Evolutionary conservation across 495 filamentous ascomycete genomes (phyloP), one percentile per base, ranked within the genome.

Genomic region (Podospora didyma): DNA sequence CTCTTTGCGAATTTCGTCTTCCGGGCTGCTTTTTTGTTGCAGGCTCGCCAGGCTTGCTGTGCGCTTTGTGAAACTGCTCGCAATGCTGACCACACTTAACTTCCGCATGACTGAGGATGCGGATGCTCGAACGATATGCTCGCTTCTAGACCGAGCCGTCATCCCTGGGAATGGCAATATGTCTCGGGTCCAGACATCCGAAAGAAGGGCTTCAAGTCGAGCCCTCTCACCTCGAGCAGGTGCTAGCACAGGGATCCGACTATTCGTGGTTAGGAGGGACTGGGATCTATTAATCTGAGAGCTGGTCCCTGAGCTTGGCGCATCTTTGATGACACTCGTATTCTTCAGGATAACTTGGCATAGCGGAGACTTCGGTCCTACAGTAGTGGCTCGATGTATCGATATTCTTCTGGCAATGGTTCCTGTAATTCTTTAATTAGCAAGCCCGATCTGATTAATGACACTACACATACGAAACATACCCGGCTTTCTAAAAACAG

Each of bases 301-400:
- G 12, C 69, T 63, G n/a, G 71, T 63, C 24, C 73, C 34, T 49
- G 70, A 57, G 45, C 62, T 57, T 10, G 69, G 54, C 44, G 68
- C 69, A 48, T 84, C 82, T 56, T 87, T 86, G 22, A 84, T 78
- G 19, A 82, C 84, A 65, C 87, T 85, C 2, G 94, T 97, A 62
- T 95, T 96, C 63, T 89, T 92, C 65, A 98, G 91, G 37, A 96
- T 88, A 41, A 97, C 86, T 61, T 92, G 86, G 72, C 69, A 84
- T 46, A 79, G 74, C 53, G 80, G 77, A 14, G 79, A 80, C 64
- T 78, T 86, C 26, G 79, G 80, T 11, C 85, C 76, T 61, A 88
- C 75, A 4, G 89, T 86, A 12, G 85, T 82, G 21, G 89, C 81
- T 39, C 89, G 82, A 60, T 92, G 88, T 63, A 96, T 86, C 7